Base-by-base conservation (phyloP, 495 filamentous ascomycete genomes). In the Cetradonia linearis region DNA sequence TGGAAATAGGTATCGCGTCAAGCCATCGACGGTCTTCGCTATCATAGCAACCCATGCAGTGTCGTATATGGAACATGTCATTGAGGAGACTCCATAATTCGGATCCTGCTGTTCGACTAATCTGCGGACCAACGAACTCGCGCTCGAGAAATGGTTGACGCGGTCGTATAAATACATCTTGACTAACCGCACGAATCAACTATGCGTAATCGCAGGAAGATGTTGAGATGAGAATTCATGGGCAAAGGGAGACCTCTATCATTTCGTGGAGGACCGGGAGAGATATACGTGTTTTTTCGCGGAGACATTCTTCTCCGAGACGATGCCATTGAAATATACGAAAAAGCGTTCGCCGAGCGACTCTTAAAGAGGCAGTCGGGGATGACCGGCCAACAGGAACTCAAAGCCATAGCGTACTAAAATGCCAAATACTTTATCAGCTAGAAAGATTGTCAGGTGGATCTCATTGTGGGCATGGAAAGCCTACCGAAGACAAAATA, bases 31-130 rank as follows among this genome's bases (percentile, higher is more conserved):
- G 23, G 31, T 37, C 18, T 40, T 56, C n/a, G 33, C 23, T 9
- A 56, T 34, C 10, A 38, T 56, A 11, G 34, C 54, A 18, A 56
- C 23, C 36, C 54, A 56, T 23, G 54, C 54, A 25, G 54, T 56
- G 54, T 56, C 54, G 16, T 56, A 56, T 20, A 53, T 33, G 5
- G 49, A 67, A 25, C 63, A 40, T 5, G 67, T 67, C 62, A 76
- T 67, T 3, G 66, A 66, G 10, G 69, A 65, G 13, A 72, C 60
- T 27, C 67, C 67, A 36, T 68, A 65, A 58, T 63, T 61, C 36
- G 62, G 56, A 55, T 68, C 55, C 11, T 62, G 55, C 28, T 59
- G 59, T 7, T 62, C 56, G 30, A 65, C 44, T 37, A 65, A 33
- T 36, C 62, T 55, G 27, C 59, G 55, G 9, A 65, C 27, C 5